These are phyloP conservation scores for Naganishia albida DNA, from an alignment of 1,284 basidiomycete species.

Conservation along the genomic window DNA sequence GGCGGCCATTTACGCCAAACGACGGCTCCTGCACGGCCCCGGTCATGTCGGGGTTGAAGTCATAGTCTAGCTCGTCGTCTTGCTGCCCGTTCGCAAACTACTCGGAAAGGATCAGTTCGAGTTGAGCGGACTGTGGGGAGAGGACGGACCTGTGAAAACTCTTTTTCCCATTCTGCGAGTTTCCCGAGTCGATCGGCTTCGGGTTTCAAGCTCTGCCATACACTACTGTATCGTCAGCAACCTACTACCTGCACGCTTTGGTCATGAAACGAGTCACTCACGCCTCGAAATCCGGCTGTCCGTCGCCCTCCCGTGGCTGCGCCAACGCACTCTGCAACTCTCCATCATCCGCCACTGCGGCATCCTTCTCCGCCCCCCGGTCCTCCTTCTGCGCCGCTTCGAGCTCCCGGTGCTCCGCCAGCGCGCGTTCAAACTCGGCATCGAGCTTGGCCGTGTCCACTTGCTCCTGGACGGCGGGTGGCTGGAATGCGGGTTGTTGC, in stretches of 20 bases:
- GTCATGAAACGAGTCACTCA: constrained; percentile 29
- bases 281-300: constrained; percentile 49
- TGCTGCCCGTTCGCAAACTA: constrained; percentile 53
- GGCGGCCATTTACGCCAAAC: background rate
- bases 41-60: constrained; percentile 24
- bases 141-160: constrained; percentile 66
- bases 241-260: background rate
- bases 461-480: constrained; percentile 9
- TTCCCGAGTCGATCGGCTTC: constrained; percentile 59
- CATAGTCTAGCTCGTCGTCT: constrained; percentile 45
- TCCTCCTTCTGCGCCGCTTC: constrained; percentile 26
- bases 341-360: constrained; percentile 54
- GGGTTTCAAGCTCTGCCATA: constrained; percentile 56
- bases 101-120: background rate
- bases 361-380: constrained; percentile 26
- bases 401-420: constrained; percentile 63
- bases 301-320: constrained; percentile 56
- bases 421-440: constrained; percentile 75
- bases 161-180: constrained; percentile 81
- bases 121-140: no score
- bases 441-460: constrained; percentile 67
- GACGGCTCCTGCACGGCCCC: constrained; percentile 10
- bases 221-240: constrained; percentile 33
- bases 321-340: constrained; percentile 43
- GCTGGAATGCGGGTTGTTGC: constrained; percentile 4